Base-by-base conservation (phyloP, 768 basidiomycete genomes). In the Podaxis mareebaensis region DNA sequence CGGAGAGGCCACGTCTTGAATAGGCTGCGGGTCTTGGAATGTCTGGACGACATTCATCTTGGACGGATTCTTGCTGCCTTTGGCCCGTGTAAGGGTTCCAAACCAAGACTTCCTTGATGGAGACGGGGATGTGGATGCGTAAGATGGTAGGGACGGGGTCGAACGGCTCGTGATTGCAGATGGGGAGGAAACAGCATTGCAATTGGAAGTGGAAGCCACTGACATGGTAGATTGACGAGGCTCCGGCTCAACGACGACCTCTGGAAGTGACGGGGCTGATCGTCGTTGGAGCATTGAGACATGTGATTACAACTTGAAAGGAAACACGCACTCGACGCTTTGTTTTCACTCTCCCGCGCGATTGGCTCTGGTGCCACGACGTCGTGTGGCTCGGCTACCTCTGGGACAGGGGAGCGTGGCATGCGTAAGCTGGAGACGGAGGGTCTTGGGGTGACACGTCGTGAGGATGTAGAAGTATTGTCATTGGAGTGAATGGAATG, bases 61-160 rank as follows among this genome's bases (percentile, higher is more conserved):
- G 5, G 48, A 53, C 7, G 51, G 51, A 52, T 20, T 44, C 26
- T 33, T 57, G 46, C 24, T n/a, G 26, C 61, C 46, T 4, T 26
- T 56, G 12, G 38, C 17, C 11, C 38, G 44, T 11, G 17, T 51
- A 20, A 63, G 22, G 12, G 44, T 30, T 8, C 46, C 17, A 33
- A 63, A 57, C 61, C 61, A 63, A 20, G 61, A 51, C 4, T n/a
- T 51, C 20, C 38, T 49, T 5, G 46, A 22, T n/a, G 55, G 22
- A 17, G 46, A 20, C 28, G 38, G 13, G 4, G 33, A 2, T 4
- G 39, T 6, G 20, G 39, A 3, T 1, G 46, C 10, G n/a, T 24
- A 33, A 8, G 48, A 40, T 12, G 54, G 33, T 8, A 17, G 22
- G 2, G 44, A 40, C 38, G 61, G 3, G 17, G 13, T 17, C 36